These are phyloP conservation scores for Penicillium glabrum DNA, from an alignment of 2,329 filamentous ascomycete genomes.

Conservation along the genomic window DNA sequence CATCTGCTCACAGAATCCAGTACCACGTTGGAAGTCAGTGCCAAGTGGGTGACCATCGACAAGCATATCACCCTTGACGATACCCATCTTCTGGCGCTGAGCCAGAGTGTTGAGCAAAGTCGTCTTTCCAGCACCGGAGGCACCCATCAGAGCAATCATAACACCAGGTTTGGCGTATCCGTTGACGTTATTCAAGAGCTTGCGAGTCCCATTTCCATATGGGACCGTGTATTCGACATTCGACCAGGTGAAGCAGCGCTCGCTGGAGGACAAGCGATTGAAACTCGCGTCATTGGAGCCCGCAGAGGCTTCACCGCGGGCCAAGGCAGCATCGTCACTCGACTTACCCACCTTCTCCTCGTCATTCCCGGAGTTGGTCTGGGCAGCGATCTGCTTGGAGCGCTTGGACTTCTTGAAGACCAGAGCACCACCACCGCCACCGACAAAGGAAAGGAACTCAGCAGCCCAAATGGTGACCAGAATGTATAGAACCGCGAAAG, in stretches of 20 bases:
- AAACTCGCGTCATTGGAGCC: slow-evolving; percentile 34
- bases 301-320: slow-evolving; percentile 27
- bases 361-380: slow-evolving; percentile 49
- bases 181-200: slow-evolving; percentile 67
- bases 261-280: slow-evolving; percentile 53
- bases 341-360: slow-evolving; percentile 55
- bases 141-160: slow-evolving; percentile 79
- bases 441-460: slow-evolving; percentile 65
- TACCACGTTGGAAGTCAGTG: slow-evolving; percentile 65
- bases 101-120: slow-evolving; percentile 76
- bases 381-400: slow-evolving; percentile 54
- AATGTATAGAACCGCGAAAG: slow-evolving; percentile 73
- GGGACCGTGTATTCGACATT: slow-evolving; percentile 72
- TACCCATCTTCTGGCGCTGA: slow-evolving; percentile 67
- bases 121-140: slow-evolving; percentile 79
- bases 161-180: slow-evolving; percentile 79
- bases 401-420: slow-evolving; percentile 70
- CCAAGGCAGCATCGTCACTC: slow-evolving; percentile 27
- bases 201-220: slow-evolving; percentile 60
- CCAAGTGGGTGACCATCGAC: slow-evolving; percentile 65
- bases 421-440: slow-evolving; percentile 65
- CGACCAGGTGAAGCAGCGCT: slow-evolving; percentile 69
- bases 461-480: slow-evolving; percentile 68
- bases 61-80: slow-evolving; percentile 68
- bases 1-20: slow-evolving; percentile 71